These are phyloP conservation scores for Fusarium anthophilum DNA, from an alignment of 2,329 filamentous ascomycete species.

Conservation along the genomic window DNA sequence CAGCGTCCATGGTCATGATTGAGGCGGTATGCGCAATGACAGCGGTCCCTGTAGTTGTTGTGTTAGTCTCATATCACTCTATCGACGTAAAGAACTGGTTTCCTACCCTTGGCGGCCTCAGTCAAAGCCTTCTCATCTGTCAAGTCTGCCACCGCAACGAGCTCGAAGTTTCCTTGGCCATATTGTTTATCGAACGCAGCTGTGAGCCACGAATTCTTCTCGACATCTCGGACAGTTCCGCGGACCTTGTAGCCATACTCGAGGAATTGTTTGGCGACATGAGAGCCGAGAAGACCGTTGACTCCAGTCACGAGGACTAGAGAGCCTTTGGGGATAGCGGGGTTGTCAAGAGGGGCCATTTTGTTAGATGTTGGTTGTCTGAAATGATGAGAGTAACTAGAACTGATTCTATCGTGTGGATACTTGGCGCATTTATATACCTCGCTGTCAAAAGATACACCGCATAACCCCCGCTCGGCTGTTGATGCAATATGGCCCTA, in stretches of 20 bases:
- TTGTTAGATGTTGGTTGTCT: not conserved
- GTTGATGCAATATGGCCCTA: not conserved
- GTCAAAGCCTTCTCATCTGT: constrained; percentile 36
- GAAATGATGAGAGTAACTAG: not conserved
- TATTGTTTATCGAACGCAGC: constrained; percentile 46
- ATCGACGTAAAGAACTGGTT: fast-evolving
- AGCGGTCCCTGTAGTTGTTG: constrained; percentile 11
- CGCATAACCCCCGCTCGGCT: not conserved
- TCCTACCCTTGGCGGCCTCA: constrained; percentile 42
- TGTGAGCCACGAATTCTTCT: constrained; percentile 47
- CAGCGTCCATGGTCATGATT: constrained; percentile 44
- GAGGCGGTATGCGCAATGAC: constrained; percentile 53
- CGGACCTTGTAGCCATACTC: constrained; percentile 54
- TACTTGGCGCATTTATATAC: not conserved
- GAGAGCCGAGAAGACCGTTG: constrained; percentile 54
- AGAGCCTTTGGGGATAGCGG: constrained; percentile 41
- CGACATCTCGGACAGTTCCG: constrained; percentile 51
- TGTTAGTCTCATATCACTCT: not conserved
- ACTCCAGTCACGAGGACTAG: constrained; percentile 53
- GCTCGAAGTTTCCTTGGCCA: constrained; percentile 47
- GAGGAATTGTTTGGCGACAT: constrained; percentile 52
- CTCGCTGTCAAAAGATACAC: not conserved
- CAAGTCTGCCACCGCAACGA: constrained; percentile 49
- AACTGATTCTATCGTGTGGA: not conserved
- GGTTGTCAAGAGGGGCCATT: constrained; percentile 31